Conservation (phyloP, 805 yeast genomes). For the Ogataea paraovalis region DNA sequence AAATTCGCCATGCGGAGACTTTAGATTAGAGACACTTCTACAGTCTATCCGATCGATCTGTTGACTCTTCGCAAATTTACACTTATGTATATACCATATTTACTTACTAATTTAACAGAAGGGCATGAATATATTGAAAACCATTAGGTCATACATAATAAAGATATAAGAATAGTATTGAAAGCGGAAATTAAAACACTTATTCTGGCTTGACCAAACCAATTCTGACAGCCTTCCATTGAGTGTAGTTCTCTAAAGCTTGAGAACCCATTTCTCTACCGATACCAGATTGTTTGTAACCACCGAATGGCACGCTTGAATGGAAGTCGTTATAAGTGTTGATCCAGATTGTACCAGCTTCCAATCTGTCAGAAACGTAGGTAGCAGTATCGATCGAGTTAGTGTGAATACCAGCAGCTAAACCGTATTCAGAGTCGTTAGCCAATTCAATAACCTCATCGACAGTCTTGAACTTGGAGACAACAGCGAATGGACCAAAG, state of each 20-base stretch:
- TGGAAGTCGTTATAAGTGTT: slow-evolving; percentile 80
- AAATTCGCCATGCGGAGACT: no score
- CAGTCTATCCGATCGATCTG: no score
- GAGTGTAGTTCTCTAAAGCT: slow-evolving; percentile 72
- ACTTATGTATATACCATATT: no score
- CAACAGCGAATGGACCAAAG: slow-evolving; percentile 76
- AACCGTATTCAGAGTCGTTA: slow-evolving; percentile 69
- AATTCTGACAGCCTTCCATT: slow-evolving; percentile 67
- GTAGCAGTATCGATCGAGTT: slow-evolving; percentile 56
- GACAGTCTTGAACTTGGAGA: slow-evolving; percentile 60
- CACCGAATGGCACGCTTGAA: slow-evolving; percentile 75
- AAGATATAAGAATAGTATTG: neutral
- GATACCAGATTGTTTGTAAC: slow-evolving; percentile 74
- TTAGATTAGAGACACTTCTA: no score
- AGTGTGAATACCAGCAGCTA: slow-evolving; percentile 81
- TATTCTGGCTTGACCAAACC: neutral
- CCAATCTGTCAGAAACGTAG: slow-evolving; percentile 57
- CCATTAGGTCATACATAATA: neutral
- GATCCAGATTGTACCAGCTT: slow-evolving; percentile 77
- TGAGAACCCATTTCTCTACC: slow-evolving; percentile 87
- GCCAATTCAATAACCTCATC: slow-evolving; percentile 68
- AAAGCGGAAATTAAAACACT: neutral
- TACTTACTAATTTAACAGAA: neutral
- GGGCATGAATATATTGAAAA: slow-evolving; percentile 1
- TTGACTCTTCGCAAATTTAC: no score